phyloP scores from a whole-genome alignment of 164 flowering plant species.

The Hamamelis virginiana region DNA sequence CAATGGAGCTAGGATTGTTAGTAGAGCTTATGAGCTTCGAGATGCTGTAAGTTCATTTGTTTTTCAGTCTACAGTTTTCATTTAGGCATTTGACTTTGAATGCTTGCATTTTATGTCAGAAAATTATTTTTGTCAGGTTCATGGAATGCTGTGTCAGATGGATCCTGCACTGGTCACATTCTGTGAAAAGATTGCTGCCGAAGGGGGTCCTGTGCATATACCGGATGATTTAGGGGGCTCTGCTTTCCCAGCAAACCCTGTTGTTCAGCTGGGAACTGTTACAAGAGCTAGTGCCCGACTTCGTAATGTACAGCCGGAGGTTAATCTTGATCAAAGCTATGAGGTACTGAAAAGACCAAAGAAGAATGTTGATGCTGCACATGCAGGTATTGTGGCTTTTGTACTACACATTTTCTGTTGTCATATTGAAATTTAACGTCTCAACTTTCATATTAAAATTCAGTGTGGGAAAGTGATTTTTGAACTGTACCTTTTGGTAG shows the following conservation, averaged over 20 bases:
- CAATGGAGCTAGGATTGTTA: constrained; percentile 93
- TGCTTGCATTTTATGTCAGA: neutral
- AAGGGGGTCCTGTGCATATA: constrained; percentile 79
- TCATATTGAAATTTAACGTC: neutral
- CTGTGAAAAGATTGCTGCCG: constrained; percentile 91
- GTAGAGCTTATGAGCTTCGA: constrained; percentile 91
- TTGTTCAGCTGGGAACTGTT: constrained; percentile 62
- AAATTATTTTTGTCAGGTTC: constrained; percentile 49
- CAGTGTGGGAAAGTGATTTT: too few species aligned
- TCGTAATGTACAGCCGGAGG: constrained; percentile 93
- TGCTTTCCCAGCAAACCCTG: constrained; percentile 51
- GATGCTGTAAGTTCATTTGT: constrained; percentile 66
- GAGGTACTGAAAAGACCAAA: constrained; percentile 74
- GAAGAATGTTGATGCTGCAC: constrained; percentile 53
- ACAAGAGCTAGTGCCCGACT: constrained; percentile 95
- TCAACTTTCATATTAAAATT: too few species aligned
- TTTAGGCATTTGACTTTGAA: neutral
- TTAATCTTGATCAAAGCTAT: constrained; percentile 74
- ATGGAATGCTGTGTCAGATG: constrained; percentile 97
- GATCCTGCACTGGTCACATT: constrained; percentile 84
- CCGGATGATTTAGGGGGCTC: constrained; percentile 62
- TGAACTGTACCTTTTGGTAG: too few species aligned
- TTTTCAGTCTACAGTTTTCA: neutral
- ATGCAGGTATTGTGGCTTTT: constrained; percentile 48
- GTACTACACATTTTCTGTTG: neutral